A percentile compares a stretch with the other conserved stretches of the same genome.
These are phyloP conservation scores for Dentipellis fragilis DNA, from an alignment of 768 basidiomycete genomes.

Conservation along the genomic window DNA sequence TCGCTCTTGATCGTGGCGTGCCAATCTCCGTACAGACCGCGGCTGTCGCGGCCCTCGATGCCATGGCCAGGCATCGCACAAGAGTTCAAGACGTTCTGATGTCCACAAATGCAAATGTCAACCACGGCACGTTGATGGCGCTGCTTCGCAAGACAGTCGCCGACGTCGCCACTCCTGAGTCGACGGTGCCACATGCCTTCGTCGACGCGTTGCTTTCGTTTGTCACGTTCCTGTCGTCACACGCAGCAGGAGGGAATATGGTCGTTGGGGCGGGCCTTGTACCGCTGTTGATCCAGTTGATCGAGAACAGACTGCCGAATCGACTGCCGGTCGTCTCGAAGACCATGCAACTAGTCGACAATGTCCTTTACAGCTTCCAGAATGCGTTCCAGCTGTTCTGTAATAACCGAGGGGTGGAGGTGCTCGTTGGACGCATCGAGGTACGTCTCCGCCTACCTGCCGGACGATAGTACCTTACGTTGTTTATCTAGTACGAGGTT, in stretches of 20 bases:
- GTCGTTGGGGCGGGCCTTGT: slow-evolving; percentile 90
- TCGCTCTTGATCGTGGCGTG: slow-evolving; percentile 70
- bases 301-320: slow-evolving; percentile 64
- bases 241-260: slow-evolving; percentile 84
- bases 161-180: slow-evolving; percentile 59
- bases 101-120: slow-evolving; percentile 89
- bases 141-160: slow-evolving; percentile 72
- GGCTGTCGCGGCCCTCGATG: slow-evolving; percentile 85
- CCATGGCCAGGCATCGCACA: slow-evolving; percentile 73
- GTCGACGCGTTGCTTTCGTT: slow-evolving; percentile 81
- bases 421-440: slow-evolving; percentile 80
- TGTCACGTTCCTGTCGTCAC: slow-evolving; percentile 78
- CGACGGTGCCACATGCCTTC: slow-evolving; percentile 60
- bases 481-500: slow-evolving; percentile 20
- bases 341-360: slow-evolving; percentile 87
- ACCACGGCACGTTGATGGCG: slow-evolving; percentile 90
- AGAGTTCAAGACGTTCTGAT: slow-evolving; percentile 82
- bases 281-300: slow-evolving; percentile 79
- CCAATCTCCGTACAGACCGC: slow-evolving; percentile 70
- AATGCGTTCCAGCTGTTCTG: slow-evolving; percentile 86
- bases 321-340: slow-evolving; percentile 76
- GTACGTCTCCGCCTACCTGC: slow-evolving; percentile 30
- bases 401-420: slow-evolving; percentile 73
- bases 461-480: too few relatives aligned
- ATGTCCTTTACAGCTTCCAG: slow-evolving; percentile 80